phyloP scores from a whole-genome alignment of 2,329 filamentous ascomycete genomes.

The Monosporascus sp. region DNA sequence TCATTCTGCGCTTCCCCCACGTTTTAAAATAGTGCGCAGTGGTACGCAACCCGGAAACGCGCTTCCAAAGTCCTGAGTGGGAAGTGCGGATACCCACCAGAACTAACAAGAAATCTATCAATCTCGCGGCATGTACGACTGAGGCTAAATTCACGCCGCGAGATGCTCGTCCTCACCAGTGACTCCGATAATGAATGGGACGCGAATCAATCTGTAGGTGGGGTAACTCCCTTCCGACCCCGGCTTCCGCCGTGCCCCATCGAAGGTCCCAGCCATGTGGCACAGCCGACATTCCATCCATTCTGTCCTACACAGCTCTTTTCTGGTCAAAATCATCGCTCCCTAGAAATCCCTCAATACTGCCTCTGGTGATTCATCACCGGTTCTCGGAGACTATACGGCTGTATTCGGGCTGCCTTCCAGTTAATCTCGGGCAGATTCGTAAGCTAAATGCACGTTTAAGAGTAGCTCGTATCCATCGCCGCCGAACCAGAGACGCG shows the following conservation, averaged over 20 bases:
- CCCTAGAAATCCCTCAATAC: neutral
- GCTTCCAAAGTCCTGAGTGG: constrained; percentile 8
- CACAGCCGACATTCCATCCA: neutral
- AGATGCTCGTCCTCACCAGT: too few species aligned
- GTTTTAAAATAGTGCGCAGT: constrained; percentile 28
- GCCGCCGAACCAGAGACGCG: neutral
- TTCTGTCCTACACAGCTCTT: neutral
- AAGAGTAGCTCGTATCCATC: neutral
- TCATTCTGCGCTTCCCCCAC: constrained; percentile 33
- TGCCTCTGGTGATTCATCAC: neutral
- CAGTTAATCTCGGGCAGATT: neutral
- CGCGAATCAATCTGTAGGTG: neutral
- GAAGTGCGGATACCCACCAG: constrained; percentile 6
- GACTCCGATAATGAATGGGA: too few species aligned
- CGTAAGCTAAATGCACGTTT: neutral
- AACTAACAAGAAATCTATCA: neutral
- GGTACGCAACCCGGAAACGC: constrained; percentile 22
- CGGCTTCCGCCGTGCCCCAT: neutral
- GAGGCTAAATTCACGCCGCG: too few species aligned
- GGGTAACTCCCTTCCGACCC: neutral
- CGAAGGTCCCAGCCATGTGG: neutral
- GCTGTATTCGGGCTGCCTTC: neutral
- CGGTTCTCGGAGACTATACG: neutral
- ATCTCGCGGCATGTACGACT: too few species aligned
- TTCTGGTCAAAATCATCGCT: neutral